Base-by-base conservation (phyloP, 257 asterid genomes). In the Solanum raphanifolium region DNA sequence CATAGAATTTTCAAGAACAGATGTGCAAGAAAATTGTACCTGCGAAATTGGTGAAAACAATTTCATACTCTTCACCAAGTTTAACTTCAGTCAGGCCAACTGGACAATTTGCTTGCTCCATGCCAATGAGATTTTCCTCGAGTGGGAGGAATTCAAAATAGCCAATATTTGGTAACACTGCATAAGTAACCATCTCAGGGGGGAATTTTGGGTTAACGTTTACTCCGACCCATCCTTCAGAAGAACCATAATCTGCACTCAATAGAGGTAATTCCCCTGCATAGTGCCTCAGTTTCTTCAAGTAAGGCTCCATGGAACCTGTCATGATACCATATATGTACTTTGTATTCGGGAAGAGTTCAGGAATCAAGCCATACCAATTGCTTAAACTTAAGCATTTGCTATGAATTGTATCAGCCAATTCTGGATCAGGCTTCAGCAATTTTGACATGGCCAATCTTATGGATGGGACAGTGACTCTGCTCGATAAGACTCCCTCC, bases 261-360 rank as follows among this genome's bases (percentile, higher is more conserved):
- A 91, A 87, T n/a, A 87, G 76, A 4, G 92, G 93, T 60, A 92
- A 65, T 31, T 79, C 84, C 35, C 84, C 65, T 13, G 84, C 84
- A 43, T 79, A 79, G n/a, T 79, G 84, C 65, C 65, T 79, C 65
- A 79, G 65, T 79, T 79, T 79, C 84, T 79, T 79, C 84, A 79
- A 43, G 84, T 79, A 79, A 8, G 84, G 84, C 36, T 79, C 84
- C 84, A 79, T 79, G 13, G 84, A 79, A 41, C 84, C 84, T 43
- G 84, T 79, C 84, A 79, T 43, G 16, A 79, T 79, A 79, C 84
- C 66, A 3, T 79, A 79, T 4, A 79, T 91, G 46, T 89, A 93
- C 55, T 87, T 93, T 1, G 93, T 62, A n/a, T 91, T 91, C 1
- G 94, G 95, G 94, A 93, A 93, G 43, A 92, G 87, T 68, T 91